A percentile compares a stretch with the other conserved stretches of the same genome.
Evolutionary conservation across 2,329 filamentous ascomycete genomes (phyloP).

Genomic region (Trichoderma sp.): DNA sequence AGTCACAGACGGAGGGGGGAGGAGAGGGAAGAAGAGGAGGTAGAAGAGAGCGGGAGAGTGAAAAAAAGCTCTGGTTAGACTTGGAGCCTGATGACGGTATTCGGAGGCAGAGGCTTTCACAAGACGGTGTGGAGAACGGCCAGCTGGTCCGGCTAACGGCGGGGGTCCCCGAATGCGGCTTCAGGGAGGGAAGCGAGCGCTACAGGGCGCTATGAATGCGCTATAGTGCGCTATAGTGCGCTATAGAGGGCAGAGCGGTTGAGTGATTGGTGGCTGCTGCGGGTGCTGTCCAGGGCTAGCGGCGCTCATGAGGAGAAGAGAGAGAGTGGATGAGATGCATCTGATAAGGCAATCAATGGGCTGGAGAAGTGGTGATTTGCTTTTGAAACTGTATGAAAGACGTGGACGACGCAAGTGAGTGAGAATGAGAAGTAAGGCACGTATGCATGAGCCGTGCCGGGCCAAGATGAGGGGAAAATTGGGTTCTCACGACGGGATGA

Average conservation of each 20-base stretch:
- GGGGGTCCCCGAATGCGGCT: slow-evolving; percentile 16
- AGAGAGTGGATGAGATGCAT: background rate
- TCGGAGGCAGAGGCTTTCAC: slow-evolving; percentile 28
- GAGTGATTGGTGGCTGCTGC: slow-evolving; percentile 23
- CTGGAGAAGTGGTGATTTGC: background rate
- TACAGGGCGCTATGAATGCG: slow-evolving; percentile 4
- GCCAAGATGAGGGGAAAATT: slow-evolving; percentile 23
- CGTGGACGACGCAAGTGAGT: background rate
- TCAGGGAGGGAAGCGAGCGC: slow-evolving; percentile 16
- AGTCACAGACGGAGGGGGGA: slow-evolving; percentile 7
- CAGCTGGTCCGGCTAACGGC: slow-evolving; percentile 20
- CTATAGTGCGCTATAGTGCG: background rate
- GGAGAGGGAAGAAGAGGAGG: slow-evolving; percentile 20
- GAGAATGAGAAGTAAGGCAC: slow-evolving; percentile 18
- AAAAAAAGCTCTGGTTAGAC: slow-evolving; percentile 29
- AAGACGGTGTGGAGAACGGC: slow-evolving; percentile 26
- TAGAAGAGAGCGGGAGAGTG: background rate
- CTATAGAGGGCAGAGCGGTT: slow-evolving; percentile 4
- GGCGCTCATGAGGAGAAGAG: slow-evolving; percentile 9
- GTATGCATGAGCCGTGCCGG: slow-evolving; percentile 20
- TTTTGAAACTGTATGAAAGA: no score
- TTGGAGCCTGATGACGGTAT: slow-evolving; percentile 36
- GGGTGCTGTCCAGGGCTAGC: slow-evolving; percentile 25
- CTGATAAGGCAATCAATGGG: background rate
- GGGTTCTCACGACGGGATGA: slow-evolving; percentile 14